Conservation (phyloP, 768 basidiomycete species). For the Auricularia sp. region DNA sequence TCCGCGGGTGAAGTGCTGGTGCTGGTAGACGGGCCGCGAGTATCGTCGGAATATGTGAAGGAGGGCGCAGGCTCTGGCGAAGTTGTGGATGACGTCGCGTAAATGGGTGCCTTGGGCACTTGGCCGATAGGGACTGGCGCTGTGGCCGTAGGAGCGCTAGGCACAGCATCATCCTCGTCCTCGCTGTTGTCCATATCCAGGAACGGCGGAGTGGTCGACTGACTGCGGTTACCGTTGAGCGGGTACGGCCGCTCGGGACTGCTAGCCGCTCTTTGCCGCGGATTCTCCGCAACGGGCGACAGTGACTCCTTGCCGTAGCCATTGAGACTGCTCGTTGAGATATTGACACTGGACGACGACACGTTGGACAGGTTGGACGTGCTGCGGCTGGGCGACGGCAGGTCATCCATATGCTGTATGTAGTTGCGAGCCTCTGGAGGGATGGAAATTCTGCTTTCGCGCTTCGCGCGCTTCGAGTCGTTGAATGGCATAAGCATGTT, state of each 20-base stretch:
- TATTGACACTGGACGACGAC: not conserved
- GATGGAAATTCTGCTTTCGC: conserved; percentile 59
- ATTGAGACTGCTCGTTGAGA: not conserved
- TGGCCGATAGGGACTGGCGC: conserved; percentile 2
- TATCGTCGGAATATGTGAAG: not conserved
- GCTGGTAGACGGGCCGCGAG: not conserved
- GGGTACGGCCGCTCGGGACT: not conserved
- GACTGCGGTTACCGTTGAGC: conserved; percentile 15
- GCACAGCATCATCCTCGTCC: conserved; percentile 28
- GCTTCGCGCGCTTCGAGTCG: conserved; percentile 25
- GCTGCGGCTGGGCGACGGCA: conserved; percentile 37
- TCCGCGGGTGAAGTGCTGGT: not conserved
- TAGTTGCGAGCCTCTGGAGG: conserved; percentile 72
- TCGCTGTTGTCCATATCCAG: conserved; percentile 47
- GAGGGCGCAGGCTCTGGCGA: not conserved
- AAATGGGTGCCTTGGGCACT: conserved; percentile 6
- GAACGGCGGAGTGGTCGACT: conserved; percentile 38
- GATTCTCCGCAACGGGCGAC: not conserved
- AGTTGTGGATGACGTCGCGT: not conserved
- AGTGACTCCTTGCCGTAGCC: not conserved
- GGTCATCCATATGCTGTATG: conserved; percentile 54
- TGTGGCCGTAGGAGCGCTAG: conserved; percentile 22
- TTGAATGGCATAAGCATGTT: conserved; percentile 13
- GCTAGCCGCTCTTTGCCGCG: not conserved
- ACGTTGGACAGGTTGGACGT: conserved; percentile 3